Evolutionary conservation across 805 yeast genomes (phyloP).

Genomic region (Jamesozyma piceae): DNA sequence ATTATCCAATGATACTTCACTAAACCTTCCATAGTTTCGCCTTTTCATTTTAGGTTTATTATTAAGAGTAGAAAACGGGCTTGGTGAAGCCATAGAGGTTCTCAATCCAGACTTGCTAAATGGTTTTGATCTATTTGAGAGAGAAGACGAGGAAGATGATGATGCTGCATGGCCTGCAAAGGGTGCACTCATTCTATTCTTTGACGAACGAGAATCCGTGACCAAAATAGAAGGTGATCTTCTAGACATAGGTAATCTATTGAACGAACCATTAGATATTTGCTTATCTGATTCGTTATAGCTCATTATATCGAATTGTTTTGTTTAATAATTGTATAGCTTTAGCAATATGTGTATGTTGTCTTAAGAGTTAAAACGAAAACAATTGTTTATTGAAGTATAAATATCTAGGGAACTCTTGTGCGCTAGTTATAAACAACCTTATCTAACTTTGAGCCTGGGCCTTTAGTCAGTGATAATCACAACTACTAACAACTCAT

Average conservation of each 20-base stretch:
- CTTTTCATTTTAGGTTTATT: neutral
- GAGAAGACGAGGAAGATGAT: neutral
- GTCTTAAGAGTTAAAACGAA: no score
- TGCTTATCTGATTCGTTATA: neutral
- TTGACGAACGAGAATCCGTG: slow-evolving; percentile 69
- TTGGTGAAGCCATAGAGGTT: neutral
- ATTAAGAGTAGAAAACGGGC: neutral
- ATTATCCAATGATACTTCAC: slow-evolving; percentile 74
- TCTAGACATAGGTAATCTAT: slow-evolving; percentile 36
- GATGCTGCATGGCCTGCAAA: slow-evolving; percentile 56
- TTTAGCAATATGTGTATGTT: no score
- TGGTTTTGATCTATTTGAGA: slow-evolving; percentile 7
- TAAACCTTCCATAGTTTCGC: slow-evolving; percentile 37
- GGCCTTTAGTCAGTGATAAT: no score
- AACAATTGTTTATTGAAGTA: no score
- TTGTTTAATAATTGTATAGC: no score
- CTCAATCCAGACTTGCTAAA: neutral
- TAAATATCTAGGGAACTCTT: no score
- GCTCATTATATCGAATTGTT: no score
- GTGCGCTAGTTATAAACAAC: no score
- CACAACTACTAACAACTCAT: no score
- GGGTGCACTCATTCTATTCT: slow-evolving; percentile 52
- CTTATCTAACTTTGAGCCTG: no score
- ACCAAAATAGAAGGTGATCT: slow-evolving; percentile 90
- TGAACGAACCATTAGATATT: neutral